These are phyloP conservation scores for Vicia villosa DNA, from an alignment of 306 rosid genomes.

Conservation along the genomic window DNA sequence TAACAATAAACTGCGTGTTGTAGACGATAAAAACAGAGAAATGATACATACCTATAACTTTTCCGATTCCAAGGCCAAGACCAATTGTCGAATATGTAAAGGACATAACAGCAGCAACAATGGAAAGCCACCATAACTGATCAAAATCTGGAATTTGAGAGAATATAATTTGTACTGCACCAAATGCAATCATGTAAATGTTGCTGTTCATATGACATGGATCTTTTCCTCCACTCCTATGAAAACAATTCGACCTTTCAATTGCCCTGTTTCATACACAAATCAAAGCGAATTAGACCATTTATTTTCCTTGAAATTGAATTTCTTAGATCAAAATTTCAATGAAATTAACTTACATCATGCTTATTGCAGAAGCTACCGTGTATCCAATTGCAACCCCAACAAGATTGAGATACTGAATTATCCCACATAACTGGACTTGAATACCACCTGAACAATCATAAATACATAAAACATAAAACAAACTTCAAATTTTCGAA, in stretches of 20 bases:
- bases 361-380: conserved; percentile 72
- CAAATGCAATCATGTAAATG: conserved; percentile 79
- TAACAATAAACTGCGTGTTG: background rate
- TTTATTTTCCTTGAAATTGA: background rate
- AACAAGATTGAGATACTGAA: conserved; percentile 72
- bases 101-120: conserved; percentile 33
- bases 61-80: conserved; percentile 72
- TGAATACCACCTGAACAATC: conserved; percentile 52
- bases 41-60: conserved; percentile 55
- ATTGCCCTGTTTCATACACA: conserved; percentile 65
- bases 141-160: conserved; percentile 81
- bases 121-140: conserved; percentile 88
- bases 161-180: conserved; percentile 54
- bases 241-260: conserved; percentile 67
- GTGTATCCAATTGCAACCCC: conserved; percentile 84
- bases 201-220: conserved; percentile 73
- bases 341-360: conserved; percentile 64
- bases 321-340: background rate
- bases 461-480: background rate
- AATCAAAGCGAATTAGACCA: conserved; percentile 18
- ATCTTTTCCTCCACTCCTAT: conserved; percentile 55
- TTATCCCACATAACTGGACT: conserved; percentile 71
- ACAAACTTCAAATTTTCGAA: background rate
- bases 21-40: background rate
- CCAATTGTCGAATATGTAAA: conserved; percentile 78